A percentile compares a stretch with the other conserved stretches of the same genome.
phyloP scores from a whole-genome alignment of 352 stramenopile genomes.

The Chrysophaeum taylorii region DNA sequence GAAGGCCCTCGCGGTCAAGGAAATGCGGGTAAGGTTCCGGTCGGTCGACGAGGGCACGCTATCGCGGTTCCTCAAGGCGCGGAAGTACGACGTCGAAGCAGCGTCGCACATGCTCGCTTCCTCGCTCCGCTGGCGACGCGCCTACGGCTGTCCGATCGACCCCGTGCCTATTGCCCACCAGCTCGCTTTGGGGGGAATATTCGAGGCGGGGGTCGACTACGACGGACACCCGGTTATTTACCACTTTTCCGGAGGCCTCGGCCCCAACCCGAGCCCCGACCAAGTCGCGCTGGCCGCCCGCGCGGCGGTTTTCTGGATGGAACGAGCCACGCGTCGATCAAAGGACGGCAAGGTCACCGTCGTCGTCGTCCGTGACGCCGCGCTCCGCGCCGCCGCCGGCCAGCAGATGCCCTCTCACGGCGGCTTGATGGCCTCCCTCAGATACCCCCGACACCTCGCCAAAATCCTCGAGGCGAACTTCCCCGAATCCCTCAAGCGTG shows the following conservation, averaged over 20 bases:
- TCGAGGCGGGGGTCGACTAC: background rate
- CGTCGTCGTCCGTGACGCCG: background rate
- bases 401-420: background rate
- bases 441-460: background rate
- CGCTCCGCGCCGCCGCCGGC: too few species aligned
- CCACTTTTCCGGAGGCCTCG: background rate
- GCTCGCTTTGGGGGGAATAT: background rate
- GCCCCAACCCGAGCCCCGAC: background rate
- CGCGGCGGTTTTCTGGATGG: slow-evolving; percentile 15
- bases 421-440: background rate
- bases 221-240: slow-evolving; percentile 3
- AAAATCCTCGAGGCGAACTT: slow-evolving; percentile 12
- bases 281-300: slow-evolving; percentile 3
- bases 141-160: slow-evolving; percentile 6
- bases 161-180: background rate
- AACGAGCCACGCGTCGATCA: background rate
- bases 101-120: background rate
- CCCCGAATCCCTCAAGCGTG: background rate
- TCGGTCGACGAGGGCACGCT: background rate
- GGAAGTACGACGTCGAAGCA: background rate
- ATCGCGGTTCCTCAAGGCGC: background rate
- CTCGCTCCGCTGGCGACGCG: background rate
- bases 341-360: slow-evolving; percentile 3
- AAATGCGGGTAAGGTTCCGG: background rate
- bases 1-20: too few species aligned